A percentile compares a stretch with the other conserved stretches of the same genome.
These are phyloP conservation scores for Clohesyomyces aquaticus DNA, from an alignment of 495 filamentous ascomycete species.

Conservation along the genomic window DNA sequence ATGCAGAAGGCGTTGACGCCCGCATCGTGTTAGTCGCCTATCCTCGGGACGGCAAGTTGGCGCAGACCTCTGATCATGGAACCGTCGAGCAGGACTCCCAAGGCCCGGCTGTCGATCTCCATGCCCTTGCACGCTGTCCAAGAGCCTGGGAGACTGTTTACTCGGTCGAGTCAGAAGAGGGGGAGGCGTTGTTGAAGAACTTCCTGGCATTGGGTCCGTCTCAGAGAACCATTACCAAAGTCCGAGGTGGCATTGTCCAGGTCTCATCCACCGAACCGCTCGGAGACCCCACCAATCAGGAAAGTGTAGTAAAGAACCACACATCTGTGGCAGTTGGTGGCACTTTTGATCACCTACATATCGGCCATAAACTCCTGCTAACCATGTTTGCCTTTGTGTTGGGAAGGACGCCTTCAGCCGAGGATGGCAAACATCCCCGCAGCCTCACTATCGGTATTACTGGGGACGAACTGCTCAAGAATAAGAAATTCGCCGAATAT, in stretches of 20 bases:
- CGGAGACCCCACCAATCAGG: conserved; percentile 4
- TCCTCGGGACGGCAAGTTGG: conserved; percentile 46
- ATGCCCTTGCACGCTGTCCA: conserved; percentile 55
- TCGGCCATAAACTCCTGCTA: conserved; percentile 92
- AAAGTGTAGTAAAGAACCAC: conserved; percentile 47
- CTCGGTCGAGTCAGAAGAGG: conserved; percentile 63
- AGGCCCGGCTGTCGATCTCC: conserved; percentile 62
- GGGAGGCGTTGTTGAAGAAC: conserved; percentile 50
- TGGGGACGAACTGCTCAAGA: conserved; percentile 78
- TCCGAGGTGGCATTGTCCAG: conserved; percentile 44
- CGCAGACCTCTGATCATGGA: conserved; percentile 47
- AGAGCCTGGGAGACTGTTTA: conserved; percentile 74
- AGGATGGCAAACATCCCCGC: conserved; percentile 48
- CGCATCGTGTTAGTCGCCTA: conserved; percentile 74
- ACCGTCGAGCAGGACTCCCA: conserved; percentile 33
- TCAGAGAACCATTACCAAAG: conserved; percentile 53
- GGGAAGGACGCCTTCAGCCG: conserved; percentile 46
- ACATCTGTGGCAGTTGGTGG: conserved; percentile 80
- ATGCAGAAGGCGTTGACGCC: conserved; percentile 73
- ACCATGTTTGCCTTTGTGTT: conserved; percentile 79
- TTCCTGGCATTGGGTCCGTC: conserved; percentile 31
- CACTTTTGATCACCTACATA: conserved; percentile 95
- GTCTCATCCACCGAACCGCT: conserved; percentile 1
- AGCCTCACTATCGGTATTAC: conserved; percentile 83
- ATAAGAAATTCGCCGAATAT: conserved; percentile 83